Conservation (phyloP, 163 green algal genomes). For the Scenedesmus sp. region DNA sequence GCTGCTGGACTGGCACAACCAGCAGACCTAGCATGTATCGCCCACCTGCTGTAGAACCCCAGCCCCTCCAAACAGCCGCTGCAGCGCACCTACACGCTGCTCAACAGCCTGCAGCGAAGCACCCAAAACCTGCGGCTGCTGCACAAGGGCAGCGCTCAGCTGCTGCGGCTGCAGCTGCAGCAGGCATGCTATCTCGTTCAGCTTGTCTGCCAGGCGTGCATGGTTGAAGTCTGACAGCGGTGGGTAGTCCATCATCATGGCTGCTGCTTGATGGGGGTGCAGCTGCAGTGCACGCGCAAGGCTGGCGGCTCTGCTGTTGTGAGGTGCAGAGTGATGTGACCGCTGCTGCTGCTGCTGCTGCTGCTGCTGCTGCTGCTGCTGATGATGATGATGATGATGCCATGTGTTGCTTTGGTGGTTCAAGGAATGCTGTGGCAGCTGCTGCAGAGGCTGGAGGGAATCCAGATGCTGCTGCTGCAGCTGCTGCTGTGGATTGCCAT, state of each 20-base stretch:
- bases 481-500: background rate
- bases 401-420: too few species aligned
- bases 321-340: background rate
- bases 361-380: background rate
- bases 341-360: constrained; percentile 18
- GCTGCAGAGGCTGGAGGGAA: background rate
- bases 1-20: too few species aligned
- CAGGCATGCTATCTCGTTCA: background rate
- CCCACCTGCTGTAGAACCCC: constrained; percentile 20
- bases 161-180: constrained; percentile 21
- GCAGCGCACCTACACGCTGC: background rate
- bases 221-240: constrained; percentile 31
- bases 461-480: background rate
- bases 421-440: background rate
- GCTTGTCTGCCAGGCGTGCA: constrained; percentile 22
- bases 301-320: constrained; percentile 12
- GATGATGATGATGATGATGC: background rate
- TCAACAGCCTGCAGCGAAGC: constrained; percentile 19
- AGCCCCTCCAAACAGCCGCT: background rate
- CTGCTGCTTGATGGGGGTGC: background rate
- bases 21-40: too few species aligned
- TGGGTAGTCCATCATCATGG: constrained; percentile 23
- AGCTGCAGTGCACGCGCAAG: constrained; percentile 28
- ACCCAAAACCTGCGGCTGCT: constrained; percentile 2
- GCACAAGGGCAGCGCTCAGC: background rate